A percentile compares a stretch with the other conserved stretches of the same genome.
phyloP scores from a whole-genome alignment of 179 eudicot genomes.

The Beta lomatogona region DNA sequence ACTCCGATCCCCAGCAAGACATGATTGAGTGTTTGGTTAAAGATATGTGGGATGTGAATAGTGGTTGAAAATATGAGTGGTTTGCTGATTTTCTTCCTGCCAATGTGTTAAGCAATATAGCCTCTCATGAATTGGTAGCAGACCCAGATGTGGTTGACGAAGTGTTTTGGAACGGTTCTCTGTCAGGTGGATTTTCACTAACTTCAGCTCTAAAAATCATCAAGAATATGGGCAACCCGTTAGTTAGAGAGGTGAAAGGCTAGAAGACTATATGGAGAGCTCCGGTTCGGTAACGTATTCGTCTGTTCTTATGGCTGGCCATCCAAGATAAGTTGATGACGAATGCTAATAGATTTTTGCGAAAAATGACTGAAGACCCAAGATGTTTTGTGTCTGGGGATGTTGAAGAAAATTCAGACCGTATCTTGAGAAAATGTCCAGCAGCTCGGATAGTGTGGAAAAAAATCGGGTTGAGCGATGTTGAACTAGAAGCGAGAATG shows the following conservation, averaged over 20 bases:
- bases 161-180: background rate
- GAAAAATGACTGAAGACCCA: background rate
- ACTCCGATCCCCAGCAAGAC: too few species aligned
- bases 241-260: background rate
- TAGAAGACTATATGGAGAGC: background rate
- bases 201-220: background rate
- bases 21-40: background rate
- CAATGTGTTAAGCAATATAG: background rate
- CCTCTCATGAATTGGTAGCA: background rate
- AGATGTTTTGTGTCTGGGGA: background rate
- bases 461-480: background rate
- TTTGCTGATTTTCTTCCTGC: background rate
- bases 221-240: too few species aligned
- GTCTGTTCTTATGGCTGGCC: background rate
- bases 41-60: background rate
- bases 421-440: background rate
- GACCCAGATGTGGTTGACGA: background rate
- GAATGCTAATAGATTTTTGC: background rate
- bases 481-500: too few species aligned
- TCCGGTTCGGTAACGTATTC: background rate
- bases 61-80: background rate
- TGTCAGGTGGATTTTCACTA: background rate
- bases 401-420: background rate
- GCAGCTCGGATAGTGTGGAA: background rate
- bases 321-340: background rate